Conservation (phyloP, 2,329 filamentous ascomycete genomes). For the Clonostachys byssicola region DNA sequence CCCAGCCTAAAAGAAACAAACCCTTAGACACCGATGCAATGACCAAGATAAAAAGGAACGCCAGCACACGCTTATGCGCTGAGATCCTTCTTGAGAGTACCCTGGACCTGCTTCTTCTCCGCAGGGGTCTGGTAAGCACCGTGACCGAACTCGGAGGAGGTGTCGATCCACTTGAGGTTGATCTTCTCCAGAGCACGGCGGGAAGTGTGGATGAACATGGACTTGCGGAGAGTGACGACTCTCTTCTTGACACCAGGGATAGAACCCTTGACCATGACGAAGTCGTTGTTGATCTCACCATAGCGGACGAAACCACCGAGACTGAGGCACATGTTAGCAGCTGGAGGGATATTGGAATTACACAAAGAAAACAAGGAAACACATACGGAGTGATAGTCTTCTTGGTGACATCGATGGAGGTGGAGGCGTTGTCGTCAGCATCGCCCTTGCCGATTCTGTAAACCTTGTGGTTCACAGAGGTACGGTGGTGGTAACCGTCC, state of each 20-base stretch:
- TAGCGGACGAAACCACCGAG: slow-evolving; percentile 99
- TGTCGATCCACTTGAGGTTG: slow-evolving; percentile 99
- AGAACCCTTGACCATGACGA: slow-evolving; percentile 95
- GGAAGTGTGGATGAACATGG: slow-evolving; percentile 96
- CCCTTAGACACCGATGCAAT: slow-evolving; percentile 54
- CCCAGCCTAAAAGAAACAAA: slow-evolving; percentile 29
- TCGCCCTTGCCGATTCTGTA: slow-evolving; percentile 95
- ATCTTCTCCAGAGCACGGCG: slow-evolving; percentile 97
- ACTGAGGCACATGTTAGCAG: slow-evolving; percentile 46
- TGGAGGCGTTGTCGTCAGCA: slow-evolving; percentile 89
- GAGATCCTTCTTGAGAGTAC: slow-evolving; percentile 98
- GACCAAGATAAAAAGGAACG: slow-evolving; percentile 32
- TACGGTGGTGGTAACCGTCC: slow-evolving; percentile 99
- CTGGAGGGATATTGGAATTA: not conserved
- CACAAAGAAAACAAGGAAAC: not conserved
- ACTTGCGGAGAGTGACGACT: slow-evolving; percentile 97
- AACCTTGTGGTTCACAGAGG: slow-evolving; percentile 99
- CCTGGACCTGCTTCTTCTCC: slow-evolving; percentile 97
- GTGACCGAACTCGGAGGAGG: slow-evolving; percentile 99
- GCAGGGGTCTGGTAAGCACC: slow-evolving; percentile 98
- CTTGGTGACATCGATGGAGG: slow-evolving; percentile 95
- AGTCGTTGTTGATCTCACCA: slow-evolving; percentile 99
- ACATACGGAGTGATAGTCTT: slow-evolving; percentile 99
- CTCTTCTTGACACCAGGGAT: slow-evolving; percentile 99
- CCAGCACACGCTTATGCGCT: slow-evolving; percentile 34